Conservation (phyloP, 1,284 basidiomycete species). For the Tranzscheliella williamsii region DNA sequence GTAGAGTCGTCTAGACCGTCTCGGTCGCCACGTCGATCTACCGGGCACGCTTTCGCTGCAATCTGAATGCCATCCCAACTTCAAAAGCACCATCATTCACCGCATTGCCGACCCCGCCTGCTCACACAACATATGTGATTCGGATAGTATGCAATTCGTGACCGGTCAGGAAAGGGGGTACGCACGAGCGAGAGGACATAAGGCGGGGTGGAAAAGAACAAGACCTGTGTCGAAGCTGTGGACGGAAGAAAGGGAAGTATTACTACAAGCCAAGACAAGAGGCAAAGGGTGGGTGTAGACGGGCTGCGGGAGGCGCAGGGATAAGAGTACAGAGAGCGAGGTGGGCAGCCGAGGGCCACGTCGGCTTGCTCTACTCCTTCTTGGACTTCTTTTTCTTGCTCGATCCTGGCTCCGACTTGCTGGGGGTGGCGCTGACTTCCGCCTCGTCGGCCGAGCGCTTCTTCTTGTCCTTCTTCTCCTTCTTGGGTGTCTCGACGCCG, state of each 20-base stretch:
- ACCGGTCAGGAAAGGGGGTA: neutral
- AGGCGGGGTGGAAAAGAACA: neutral
- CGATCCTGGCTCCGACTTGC: conserved; percentile 34
- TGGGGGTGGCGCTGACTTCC: conserved; percentile 34
- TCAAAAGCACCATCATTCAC: too few relatives aligned
- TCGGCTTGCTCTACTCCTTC: conserved; percentile 8
- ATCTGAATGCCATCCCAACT: too few relatives aligned
- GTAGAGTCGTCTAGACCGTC: too few relatives aligned
- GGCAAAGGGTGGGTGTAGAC: neutral
- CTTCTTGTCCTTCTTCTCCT: conserved; percentile 56
- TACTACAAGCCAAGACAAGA: conserved; percentile 13
- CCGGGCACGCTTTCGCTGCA: too few relatives aligned
- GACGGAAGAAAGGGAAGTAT: conserved; percentile 6
- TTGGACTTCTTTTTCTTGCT: conserved; percentile 55
- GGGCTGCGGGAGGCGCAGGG: neutral
- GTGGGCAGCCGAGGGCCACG: neutral
- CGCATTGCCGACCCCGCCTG: conserved; percentile 68
- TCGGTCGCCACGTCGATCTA: too few relatives aligned
- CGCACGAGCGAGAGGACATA: neutral
- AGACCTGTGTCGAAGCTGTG: neutral
- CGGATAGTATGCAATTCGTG: neutral
- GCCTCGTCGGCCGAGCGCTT: conserved; percentile 43
- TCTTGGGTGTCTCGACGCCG: conserved; percentile 25
- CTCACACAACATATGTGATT: neutral
- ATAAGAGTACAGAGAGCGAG: conserved; percentile 1